These are phyloP conservation scores for Solanum lignicaule DNA, from an alignment of 257 asterid species.

Conservation along the genomic window DNA sequence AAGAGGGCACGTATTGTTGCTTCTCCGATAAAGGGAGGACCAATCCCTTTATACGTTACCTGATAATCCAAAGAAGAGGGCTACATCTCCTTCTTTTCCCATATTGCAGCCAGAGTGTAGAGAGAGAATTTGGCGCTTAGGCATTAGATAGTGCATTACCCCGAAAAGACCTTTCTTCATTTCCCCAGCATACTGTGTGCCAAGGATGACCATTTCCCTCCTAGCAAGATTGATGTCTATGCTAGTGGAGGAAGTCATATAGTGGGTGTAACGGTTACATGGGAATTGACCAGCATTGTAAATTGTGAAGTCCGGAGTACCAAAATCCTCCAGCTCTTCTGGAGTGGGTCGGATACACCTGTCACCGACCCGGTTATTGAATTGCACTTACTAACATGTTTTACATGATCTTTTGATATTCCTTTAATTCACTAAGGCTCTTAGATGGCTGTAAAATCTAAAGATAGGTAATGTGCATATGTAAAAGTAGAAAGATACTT, in stretches of 20 bases:
- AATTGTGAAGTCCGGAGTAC: slow-evolving; percentile 94
- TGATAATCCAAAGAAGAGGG: slow-evolving; percentile 89
- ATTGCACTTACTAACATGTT: slow-evolving; percentile 16
- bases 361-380: slow-evolving; percentile 46
- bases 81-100: slow-evolving; percentile 89
- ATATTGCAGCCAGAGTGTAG: slow-evolving; percentile 87
- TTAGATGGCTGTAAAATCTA: background rate
- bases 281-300: slow-evolving; percentile 96
- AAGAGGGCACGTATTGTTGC: background rate
- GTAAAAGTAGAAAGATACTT: background rate
- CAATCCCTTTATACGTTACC: slow-evolving; percentile 31
- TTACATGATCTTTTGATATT: background rate
- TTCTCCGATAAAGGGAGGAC: slow-evolving; percentile 9
- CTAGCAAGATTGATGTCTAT: slow-evolving; percentile 80
- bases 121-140: slow-evolving; percentile 80
- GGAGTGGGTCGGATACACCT: slow-evolving; percentile 96
- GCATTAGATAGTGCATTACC: slow-evolving; percentile 95
- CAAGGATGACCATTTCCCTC: slow-evolving; percentile 91
- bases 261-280: slow-evolving; percentile 84
- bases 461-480: background rate
- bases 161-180: slow-evolving; percentile 96
- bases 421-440: background rate
- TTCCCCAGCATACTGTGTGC: slow-evolving; percentile 95
- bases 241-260: slow-evolving; percentile 96
- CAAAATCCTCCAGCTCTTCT: slow-evolving; percentile 81